Evolutionary conservation across 441 rosid genomes (phyloP), one percentile per base, ranked within the genome.

Genomic region (Monsonia emarginata): DNA sequence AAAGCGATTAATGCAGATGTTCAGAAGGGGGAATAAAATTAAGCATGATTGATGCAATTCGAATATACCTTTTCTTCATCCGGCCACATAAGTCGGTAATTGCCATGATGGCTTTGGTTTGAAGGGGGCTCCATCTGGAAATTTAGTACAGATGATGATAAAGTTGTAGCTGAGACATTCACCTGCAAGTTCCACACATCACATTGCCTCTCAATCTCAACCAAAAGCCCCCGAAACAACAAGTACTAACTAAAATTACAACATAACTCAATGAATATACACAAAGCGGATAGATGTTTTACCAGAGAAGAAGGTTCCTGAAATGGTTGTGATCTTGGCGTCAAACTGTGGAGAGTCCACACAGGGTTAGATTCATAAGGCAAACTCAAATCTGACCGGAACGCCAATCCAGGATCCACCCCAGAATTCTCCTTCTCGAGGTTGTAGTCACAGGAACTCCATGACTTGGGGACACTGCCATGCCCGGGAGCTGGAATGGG

Each of bases 261-360:
- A 54, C 59, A 54, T 5, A 52, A 24, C n/a, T 54, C 28, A 54
- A 54, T 11, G 59, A 24, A 24, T 22, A 3, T 7, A 10, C 0
- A 32, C 5, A 32, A 36, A 36, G 42, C 42, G 11, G 8, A 36
- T 7, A 36, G 11, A 36, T 36, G 42, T 36, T 10, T 54, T 54
- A 54, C 59, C 59, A 54, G 22, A 22, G 59, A 54, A 54, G 28
- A 54, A 54, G 59, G 59, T 3, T 54, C 28, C 4, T 71, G 75
- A 58, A 69, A 72, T 26, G 58, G 71, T 5, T 74, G 72, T 48
- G 73, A 64, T 75, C 78, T 72, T 28, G 66, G 82, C 67, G 71
- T 64, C 69, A 62, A 61, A 69, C 76, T 38, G 60, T 79, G 77
- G 10, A 65, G 73, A 72, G 83, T 72, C 81, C 78, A 76, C 46